Evolutionary conservation across 140 eudicot species (phyloP), one percentile per base, ranked within the genome.

Genomic region (Oenanthe javanica): DNA sequence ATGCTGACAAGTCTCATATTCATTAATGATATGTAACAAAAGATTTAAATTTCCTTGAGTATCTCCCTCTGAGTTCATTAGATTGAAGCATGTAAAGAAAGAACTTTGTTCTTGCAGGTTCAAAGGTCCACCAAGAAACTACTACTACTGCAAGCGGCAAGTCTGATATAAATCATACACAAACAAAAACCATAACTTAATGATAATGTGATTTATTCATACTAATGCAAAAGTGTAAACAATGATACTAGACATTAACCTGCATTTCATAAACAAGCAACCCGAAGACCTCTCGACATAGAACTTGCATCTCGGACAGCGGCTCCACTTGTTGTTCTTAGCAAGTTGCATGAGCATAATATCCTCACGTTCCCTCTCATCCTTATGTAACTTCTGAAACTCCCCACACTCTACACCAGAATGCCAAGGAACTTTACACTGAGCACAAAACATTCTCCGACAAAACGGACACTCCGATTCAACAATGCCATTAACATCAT

Each of bases 391-490:
- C 52, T 81, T 78, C 79, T 84, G 81, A 82, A 63, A 88, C 81
- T 88, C 88, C 25, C 36, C 69, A 23, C 92, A 88, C 51, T 45
- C 69, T n/a, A 88, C 46, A 16, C 83, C 88, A 1, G 80, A 54
- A 81, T 88, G 92, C 89, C 90, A 88, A 15, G 81, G 61, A 2
- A 88, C 92, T 64, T 80, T 82, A 25, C 92, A 88, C 47, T 80
- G 59, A 3, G 88, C 92, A 47, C 92, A 88, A 75, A 88, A 88
- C 81, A 86, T 49, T 49, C 92, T 76, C 79, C 75, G n/a, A 12
- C 92, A 88, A 50, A 69, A 31, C 4, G 92, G 92, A 74, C 92
- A 88, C 64, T 88, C 92, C 1, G 88, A 81, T 12, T 66, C 51
- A 4, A 81, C 78, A 11, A 88, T 77, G 4, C 42, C 72, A 15